phyloP scores from a whole-genome alignment of 768 basidiomycete genomes.

The Hortiboletus flavorubellus region DNA sequence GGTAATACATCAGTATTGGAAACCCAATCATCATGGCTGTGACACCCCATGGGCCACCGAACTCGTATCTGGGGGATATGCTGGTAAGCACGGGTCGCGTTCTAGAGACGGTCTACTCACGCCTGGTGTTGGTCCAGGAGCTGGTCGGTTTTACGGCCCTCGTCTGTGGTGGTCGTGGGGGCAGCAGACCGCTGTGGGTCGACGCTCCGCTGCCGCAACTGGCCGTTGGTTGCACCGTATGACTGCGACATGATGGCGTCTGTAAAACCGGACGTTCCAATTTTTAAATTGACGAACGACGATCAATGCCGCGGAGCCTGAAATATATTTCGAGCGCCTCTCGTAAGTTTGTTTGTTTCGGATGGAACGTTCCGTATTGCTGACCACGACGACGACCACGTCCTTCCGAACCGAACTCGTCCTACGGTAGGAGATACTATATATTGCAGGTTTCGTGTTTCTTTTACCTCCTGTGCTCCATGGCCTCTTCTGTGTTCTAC shows the following conservation, averaged over 20 bases:
- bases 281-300: slow-evolving; percentile 7
- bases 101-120: slow-evolving; percentile 33
- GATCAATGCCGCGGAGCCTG: slow-evolving; percentile 4
- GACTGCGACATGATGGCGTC: slow-evolving; percentile 27
- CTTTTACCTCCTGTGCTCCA: slow-evolving; percentile 27
- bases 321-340: slow-evolving; percentile 21
- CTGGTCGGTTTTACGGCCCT: slow-evolving; percentile 71
- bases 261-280: not conserved
- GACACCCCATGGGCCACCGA: slow-evolving; percentile 92
- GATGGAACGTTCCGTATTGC: not conserved
- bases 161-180: slow-evolving; percentile 48
- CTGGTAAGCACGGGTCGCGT: slow-evolving; percentile 4
- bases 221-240: slow-evolving; percentile 21
- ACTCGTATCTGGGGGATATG: slow-evolving; percentile 71
- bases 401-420: slow-evolving; percentile 2
- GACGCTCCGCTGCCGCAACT: slow-evolving; percentile 31
- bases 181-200: slow-evolving; percentile 16
- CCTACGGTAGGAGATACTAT: slow-evolving; percentile 21
- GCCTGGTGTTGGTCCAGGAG: slow-evolving; percentile 66
- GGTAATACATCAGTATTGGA: slow-evolving; percentile 95
- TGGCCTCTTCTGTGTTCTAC: slow-evolving; percentile 97
- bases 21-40: slow-evolving; percentile 92
- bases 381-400: slow-evolving; percentile 19
- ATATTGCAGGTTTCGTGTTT: slow-evolving; percentile 19
- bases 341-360: slow-evolving; percentile 2